Evolutionary conservation across 2,329 filamentous ascomycete genomes (phyloP).

Genomic region (Sporothrix euskadiensis): DNA sequence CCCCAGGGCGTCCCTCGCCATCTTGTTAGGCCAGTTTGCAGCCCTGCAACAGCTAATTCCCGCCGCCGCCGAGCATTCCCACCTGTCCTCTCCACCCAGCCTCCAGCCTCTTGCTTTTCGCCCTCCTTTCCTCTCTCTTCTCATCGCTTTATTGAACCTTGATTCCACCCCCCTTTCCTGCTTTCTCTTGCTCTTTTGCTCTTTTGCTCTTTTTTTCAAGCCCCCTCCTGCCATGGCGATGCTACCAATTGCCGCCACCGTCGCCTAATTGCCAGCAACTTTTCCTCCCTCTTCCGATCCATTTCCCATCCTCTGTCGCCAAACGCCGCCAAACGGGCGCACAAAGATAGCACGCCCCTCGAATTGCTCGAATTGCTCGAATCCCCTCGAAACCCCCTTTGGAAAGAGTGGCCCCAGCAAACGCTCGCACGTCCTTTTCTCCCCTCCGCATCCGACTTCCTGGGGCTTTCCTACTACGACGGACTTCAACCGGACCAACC

Average conservation of each 20-base stretch:
- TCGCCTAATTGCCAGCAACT: slow-evolving; percentile 20
- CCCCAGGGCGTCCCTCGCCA: background rate
- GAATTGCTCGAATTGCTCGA: slow-evolving; percentile 13
- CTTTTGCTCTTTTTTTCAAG: background rate
- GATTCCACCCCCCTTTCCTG: background rate
- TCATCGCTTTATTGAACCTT: slow-evolving; percentile 1
- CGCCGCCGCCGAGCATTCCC: slow-evolving; percentile 30
- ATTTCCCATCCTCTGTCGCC: background rate
- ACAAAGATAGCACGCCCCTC: background rate
- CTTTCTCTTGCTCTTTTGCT: background rate
- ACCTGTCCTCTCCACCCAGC: slow-evolving; percentile 22
- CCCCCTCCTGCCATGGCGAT: slow-evolving; percentile 25
- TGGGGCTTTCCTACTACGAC: background rate
- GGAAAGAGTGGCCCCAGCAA: background rate
- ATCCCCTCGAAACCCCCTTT: slow-evolving; percentile 6
- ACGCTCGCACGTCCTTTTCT: slow-evolving; percentile 12
- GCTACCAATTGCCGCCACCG: slow-evolving; percentile 8
- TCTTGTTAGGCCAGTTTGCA: slow-evolving; percentile 9
- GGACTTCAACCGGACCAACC: background rate
- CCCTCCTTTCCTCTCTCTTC: background rate
- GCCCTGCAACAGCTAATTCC: slow-evolving; percentile 25
- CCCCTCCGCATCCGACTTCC: background rate
- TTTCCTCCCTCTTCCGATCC: background rate
- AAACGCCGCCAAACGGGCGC: background rate
- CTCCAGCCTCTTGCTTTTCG: slow-evolving; percentile 25